Evolutionary conservation across 805 yeast genomes (phyloP).

Genomic region (Blastobotrys attinorum): DNA sequence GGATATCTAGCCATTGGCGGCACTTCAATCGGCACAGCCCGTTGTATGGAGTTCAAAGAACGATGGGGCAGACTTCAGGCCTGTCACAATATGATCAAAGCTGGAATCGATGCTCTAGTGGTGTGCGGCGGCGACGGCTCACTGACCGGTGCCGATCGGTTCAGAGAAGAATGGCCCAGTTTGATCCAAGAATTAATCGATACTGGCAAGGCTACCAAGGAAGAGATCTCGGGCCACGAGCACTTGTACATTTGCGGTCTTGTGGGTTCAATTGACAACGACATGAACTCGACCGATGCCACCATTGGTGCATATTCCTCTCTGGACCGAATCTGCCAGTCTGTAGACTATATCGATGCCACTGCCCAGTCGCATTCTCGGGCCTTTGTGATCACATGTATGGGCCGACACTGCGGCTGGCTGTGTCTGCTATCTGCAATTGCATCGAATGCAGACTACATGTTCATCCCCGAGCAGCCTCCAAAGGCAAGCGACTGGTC

Average conservation of each 20-base stretch:
- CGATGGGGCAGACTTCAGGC: slow-evolving; percentile 77
- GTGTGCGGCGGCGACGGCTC: slow-evolving; percentile 99
- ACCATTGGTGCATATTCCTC: slow-evolving; percentile 97
- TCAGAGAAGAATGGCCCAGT: slow-evolving; percentile 92
- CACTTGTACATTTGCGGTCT: slow-evolving; percentile 83
- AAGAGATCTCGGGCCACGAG: slow-evolving; percentile 53
- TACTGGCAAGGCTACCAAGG: slow-evolving; percentile 47
- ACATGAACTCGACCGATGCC: slow-evolving; percentile 94
- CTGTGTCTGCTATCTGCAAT: slow-evolving; percentile 95
- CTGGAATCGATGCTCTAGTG: slow-evolving; percentile 89
- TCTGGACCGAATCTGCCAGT: slow-evolving; percentile 83
- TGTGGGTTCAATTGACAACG: slow-evolving; percentile 97
- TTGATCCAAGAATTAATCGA: slow-evolving; percentile 63
- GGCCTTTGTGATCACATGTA: slow-evolving; percentile 95
- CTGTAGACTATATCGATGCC: slow-evolving; percentile 94
- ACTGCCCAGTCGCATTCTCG: slow-evolving; percentile 96
- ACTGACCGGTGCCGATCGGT: slow-evolving; percentile 91
- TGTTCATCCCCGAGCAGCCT: slow-evolving; percentile 92
- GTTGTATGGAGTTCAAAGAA: slow-evolving; percentile 80
- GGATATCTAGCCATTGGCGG: slow-evolving; percentile 93
- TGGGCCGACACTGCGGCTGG: slow-evolving; percentile 99
- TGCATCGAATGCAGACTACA: slow-evolving; percentile 92
- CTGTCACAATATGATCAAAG: slow-evolving; percentile 72
- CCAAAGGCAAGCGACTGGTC: slow-evolving; percentile 70
- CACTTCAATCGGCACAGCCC: slow-evolving; percentile 92